Conservation (phyloP, 2,329 filamentous ascomycete genomes). For the Coniella lustricola region DNA sequence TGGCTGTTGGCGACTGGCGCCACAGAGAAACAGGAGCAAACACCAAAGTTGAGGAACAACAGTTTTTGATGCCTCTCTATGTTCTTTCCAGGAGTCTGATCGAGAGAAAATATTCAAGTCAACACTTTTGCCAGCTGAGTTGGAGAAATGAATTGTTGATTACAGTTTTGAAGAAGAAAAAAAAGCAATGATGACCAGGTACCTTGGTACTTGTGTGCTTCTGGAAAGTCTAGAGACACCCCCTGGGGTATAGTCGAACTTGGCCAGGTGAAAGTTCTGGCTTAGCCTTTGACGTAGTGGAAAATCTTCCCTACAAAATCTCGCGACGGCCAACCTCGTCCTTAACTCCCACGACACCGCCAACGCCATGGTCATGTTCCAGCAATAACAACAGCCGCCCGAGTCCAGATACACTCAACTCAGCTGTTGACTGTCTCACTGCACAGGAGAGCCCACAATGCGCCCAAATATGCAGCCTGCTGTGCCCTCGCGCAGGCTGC, state of each 20-base stretch:
- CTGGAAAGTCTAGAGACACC: not conserved
- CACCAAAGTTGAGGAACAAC: too few relatives aligned
- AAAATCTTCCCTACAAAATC: conserved; percentile 1
- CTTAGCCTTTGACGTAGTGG: conserved; percentile 1
- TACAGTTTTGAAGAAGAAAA: too few relatives aligned
- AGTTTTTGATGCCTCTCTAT: too few relatives aligned
- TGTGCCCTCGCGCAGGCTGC: conserved; percentile 49
- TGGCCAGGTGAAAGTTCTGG: not conserved
- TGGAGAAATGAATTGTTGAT: too few relatives aligned
- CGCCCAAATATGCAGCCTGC: conserved; percentile 35
- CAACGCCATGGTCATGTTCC: conserved; percentile 1
- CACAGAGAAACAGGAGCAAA: too few relatives aligned
- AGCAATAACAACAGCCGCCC: too few relatives aligned
- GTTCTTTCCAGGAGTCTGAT: too few relatives aligned
- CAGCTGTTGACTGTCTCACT: conserved; percentile 5
- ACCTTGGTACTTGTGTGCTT: not conserved
- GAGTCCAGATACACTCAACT: not conserved
- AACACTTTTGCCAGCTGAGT: too few relatives aligned
- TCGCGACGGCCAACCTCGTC: not conserved
- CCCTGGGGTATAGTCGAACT: not conserved
- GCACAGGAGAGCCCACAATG: conserved; percentile 29
- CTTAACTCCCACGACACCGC: not conserved
- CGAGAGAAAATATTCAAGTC: too few relatives aligned
- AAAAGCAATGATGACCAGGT: too few relatives aligned
- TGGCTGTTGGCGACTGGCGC: too few relatives aligned